Conservation (phyloP, 495 filamentous ascomycete species). For the Xylaria sp. region DNA sequence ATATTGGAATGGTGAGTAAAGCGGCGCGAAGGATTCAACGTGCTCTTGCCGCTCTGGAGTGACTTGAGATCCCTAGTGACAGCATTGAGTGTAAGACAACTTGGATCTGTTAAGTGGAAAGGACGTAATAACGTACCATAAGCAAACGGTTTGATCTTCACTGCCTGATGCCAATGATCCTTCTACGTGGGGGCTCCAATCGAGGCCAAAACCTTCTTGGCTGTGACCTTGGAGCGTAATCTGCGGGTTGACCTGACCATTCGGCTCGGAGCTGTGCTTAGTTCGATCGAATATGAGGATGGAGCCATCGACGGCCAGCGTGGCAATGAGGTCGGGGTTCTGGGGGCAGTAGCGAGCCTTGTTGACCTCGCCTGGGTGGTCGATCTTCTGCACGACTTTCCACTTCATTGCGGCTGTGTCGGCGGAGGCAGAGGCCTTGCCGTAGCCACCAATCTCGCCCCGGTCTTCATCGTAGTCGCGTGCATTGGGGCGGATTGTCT, state of each 20-base stretch:
- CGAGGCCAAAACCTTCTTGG: slow-evolving; percentile 91
- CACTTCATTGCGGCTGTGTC: slow-evolving; percentile 74
- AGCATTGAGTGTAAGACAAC: slow-evolving; percentile 12
- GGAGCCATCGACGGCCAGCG: slow-evolving; percentile 84
- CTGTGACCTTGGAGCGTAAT: slow-evolving; percentile 86
- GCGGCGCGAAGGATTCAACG: slow-evolving; percentile 69
- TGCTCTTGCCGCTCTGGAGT: slow-evolving; percentile 72
- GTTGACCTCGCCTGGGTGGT: slow-evolving; percentile 96
- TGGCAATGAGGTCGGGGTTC: slow-evolving; percentile 96
- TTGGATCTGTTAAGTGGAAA: not conserved
- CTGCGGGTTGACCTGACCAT: slow-evolving; percentile 75
- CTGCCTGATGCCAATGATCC: slow-evolving; percentile 89
- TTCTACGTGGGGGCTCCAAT: slow-evolving; percentile 85
- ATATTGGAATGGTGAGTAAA: slow-evolving; percentile 90
- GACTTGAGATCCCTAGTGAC: slow-evolving; percentile 74
- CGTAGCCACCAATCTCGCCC: slow-evolving; percentile 93
- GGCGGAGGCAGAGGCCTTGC: slow-evolving; percentile 62
- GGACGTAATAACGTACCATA: slow-evolving; percentile 70
- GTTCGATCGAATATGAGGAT: slow-evolving; percentile 95
- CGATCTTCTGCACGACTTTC: slow-evolving; percentile 91
- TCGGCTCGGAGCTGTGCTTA: slow-evolving; percentile 81
- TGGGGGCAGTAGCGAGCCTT: slow-evolving; percentile 98
- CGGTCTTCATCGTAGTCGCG: slow-evolving; percentile 87
- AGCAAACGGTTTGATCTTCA: slow-evolving; percentile 85
- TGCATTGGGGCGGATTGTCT: slow-evolving; percentile 72